Evolutionary conservation across 768 basidiomycete species (phyloP).

Genomic region (Mycena sanguinolenta): DNA sequence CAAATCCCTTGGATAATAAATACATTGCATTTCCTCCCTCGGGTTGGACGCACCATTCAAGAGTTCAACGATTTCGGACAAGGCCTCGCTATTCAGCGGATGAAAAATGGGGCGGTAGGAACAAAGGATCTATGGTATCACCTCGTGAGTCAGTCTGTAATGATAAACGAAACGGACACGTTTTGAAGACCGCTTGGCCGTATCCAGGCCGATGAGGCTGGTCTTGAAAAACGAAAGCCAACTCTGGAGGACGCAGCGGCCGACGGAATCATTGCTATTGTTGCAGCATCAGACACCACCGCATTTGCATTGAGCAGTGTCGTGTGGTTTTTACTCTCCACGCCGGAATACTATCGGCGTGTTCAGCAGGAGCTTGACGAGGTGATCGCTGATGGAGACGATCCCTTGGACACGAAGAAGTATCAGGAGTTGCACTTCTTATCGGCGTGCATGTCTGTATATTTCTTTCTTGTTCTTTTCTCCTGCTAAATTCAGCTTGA

Average conservation of each 20-base stretch:
- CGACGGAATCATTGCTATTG: conserved; percentile 54
- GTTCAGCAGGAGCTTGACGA: conserved; percentile 51
- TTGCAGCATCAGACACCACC: conserved; percentile 57
- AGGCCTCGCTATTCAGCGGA: conserved; percentile 4
- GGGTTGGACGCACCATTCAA: conserved; percentile 6
- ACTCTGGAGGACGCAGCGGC: conserved; percentile 49
- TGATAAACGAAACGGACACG: neutral
- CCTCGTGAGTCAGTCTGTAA: conserved; percentile 43
- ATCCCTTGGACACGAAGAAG: conserved; percentile 41
- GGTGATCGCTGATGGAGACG: conserved; percentile 38
- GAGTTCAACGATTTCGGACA: conserved; percentile 25
- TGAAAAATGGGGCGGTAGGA: conserved; percentile 41
- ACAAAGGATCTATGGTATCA: conserved; percentile 60
- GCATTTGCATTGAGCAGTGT: conserved; percentile 49
- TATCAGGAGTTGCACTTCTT: conserved; percentile 50
- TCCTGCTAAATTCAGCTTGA: neutral
- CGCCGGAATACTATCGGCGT: conserved; percentile 48
- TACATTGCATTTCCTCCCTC: no score
- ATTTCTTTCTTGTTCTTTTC: neutral
- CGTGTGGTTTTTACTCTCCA: conserved; percentile 50
- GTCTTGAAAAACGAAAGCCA: conserved; percentile 47
- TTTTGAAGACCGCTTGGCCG: neutral
- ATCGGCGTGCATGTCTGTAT: conserved; percentile 51
- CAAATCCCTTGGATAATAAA: conserved; percentile 47
- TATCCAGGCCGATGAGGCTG: conserved; percentile 57